These are phyloP conservation scores for Penicillium robsamsonii DNA, from an alignment of 495 filamentous ascomycete genomes.

Conservation along the genomic window DNA sequence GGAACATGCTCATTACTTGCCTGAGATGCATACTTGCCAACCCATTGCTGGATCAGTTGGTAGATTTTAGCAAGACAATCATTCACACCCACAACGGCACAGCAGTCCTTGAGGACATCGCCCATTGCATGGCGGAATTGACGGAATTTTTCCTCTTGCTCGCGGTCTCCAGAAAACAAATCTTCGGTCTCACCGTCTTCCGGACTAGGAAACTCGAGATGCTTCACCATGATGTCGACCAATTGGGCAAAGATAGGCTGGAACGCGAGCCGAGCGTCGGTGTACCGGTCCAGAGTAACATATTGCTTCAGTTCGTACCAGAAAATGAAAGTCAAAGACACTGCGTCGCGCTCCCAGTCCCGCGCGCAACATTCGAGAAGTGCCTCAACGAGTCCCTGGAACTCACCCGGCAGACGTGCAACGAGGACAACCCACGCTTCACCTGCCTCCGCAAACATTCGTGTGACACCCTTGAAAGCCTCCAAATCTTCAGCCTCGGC, in stretches of 20 bases:
- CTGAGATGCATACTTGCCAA: slow-evolving; percentile 73
- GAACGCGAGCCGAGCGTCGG: slow-evolving; percentile 70
- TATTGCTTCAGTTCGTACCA: slow-evolving; percentile 99
- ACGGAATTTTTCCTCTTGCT: slow-evolving; percentile 95
- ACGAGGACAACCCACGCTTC: slow-evolving; percentile 91
- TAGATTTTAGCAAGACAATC: slow-evolving; percentile 89
- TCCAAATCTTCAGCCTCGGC: slow-evolving; percentile 83
- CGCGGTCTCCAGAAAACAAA: slow-evolving; percentile 91
- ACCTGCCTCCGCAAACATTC: slow-evolving; percentile 89
- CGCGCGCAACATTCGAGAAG: slow-evolving; percentile 85
- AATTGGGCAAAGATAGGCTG: slow-evolving; percentile 79
- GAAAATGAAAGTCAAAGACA: slow-evolving; percentile 89
- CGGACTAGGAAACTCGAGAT: slow-evolving; percentile 82
- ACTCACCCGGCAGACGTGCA: slow-evolving; percentile 75
- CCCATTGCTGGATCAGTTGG: slow-evolving; percentile 80
- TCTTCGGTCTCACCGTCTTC: slow-evolving; percentile 71
- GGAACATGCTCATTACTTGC: slow-evolving; percentile 73
- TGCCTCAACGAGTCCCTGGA: slow-evolving; percentile 82
- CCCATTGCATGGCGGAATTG: slow-evolving; percentile 97
- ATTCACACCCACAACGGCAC: slow-evolving; percentile 88
- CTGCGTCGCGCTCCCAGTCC: slow-evolving; percentile 84
- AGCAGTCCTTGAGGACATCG: slow-evolving; percentile 96
- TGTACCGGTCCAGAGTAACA: slow-evolving; percentile 82
- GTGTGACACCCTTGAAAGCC: slow-evolving; percentile 79
- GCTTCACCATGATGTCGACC: slow-evolving; percentile 90